These are phyloP conservation scores for Centella asiatica DNA, from an alignment of 129 eudicot species.

Conservation along the genomic window DNA sequence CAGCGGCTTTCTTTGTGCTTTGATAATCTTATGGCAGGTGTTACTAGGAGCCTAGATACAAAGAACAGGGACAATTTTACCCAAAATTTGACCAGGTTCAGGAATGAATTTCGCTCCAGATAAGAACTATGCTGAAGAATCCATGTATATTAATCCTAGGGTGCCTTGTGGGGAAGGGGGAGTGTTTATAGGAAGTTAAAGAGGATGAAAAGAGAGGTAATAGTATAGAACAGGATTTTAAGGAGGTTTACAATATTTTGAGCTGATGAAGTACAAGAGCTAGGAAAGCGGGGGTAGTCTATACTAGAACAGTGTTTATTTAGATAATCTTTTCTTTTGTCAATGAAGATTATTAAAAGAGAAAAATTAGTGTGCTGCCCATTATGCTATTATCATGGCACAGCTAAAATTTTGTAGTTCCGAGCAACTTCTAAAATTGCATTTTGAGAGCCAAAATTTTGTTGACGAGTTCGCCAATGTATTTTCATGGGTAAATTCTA, in stretches of 20 bases:
- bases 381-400: not conserved
- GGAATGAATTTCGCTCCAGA: constrained; percentile 25
- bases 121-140: not conserved
- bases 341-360: not conserved
- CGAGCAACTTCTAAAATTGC: too few species aligned
- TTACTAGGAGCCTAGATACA: constrained; percentile 16
- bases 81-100: constrained; percentile 21
- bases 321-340: not conserved
- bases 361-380: not conserved
- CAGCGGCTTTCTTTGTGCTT: constrained; percentile 21
- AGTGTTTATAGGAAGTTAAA: not conserved
- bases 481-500: too few species aligned
- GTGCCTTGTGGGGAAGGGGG: too few species aligned
- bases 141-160: constrained; percentile 8
- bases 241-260: not conserved
- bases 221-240: not conserved
- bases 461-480: too few species aligned
- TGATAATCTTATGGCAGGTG: constrained; percentile 20
- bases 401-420: not conserved
- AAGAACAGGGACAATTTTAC: constrained; percentile 26
- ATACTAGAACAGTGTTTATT: not conserved
- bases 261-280: not conserved
- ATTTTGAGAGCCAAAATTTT: too few species aligned
- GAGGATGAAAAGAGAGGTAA: not conserved
- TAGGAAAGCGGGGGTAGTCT: not conserved